Percentiles rank a stretch among this genome's conserved stretches.
Conservation (phyloP, 768 basidiomycete genomes). For the Suillus cothurnatus region DNA sequence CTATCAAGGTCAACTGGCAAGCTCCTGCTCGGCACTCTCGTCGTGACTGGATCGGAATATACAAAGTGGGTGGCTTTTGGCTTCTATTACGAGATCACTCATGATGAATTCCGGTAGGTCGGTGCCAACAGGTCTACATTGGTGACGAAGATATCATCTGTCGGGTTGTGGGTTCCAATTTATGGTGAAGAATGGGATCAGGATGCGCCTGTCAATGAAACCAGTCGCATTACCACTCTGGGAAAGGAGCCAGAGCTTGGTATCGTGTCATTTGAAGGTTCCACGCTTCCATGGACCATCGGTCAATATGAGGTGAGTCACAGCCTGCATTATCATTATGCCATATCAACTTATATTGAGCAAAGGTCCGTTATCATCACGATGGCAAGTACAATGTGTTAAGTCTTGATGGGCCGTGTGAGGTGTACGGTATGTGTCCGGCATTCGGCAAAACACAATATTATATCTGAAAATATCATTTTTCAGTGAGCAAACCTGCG, state of each 20-base stretch:
- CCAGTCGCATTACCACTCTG: slow-evolving; percentile 37
- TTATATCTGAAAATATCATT: slow-evolving; percentile 9
- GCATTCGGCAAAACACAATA: neutral
- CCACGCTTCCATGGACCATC: slow-evolving; percentile 82
- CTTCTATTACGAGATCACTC: neutral
- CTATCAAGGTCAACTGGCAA: slow-evolving; percentile 84
- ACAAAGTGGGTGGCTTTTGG: slow-evolving; percentile 53
- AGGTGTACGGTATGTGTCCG: slow-evolving; percentile 75
- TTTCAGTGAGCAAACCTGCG: slow-evolving; percentile 68
- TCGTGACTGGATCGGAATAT: slow-evolving; percentile 96
- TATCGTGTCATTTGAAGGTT: slow-evolving; percentile 70
- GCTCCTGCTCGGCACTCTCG: slow-evolving; percentile 86
- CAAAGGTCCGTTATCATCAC: slow-evolving; percentile 86
- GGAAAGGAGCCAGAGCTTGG: slow-evolving; percentile 56
- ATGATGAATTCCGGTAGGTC: slow-evolving; percentile 46
- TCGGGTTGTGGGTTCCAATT: slow-evolving; percentile 93
- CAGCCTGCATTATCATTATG: neutral
- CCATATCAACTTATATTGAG: neutral
- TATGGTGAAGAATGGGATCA: slow-evolving; percentile 94
- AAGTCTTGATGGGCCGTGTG: slow-evolving; percentile 79
- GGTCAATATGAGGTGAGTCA: slow-evolving; percentile 75
- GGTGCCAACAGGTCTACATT: slow-evolving; percentile 84
- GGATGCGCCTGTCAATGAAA: slow-evolving; percentile 59
- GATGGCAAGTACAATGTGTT: slow-evolving; percentile 98
- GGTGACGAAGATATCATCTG: slow-evolving; percentile 82